Base-by-base conservation (phyloP, 2,329 filamentous ascomycete species). In the Mycosphaerella arachidis region DNA sequence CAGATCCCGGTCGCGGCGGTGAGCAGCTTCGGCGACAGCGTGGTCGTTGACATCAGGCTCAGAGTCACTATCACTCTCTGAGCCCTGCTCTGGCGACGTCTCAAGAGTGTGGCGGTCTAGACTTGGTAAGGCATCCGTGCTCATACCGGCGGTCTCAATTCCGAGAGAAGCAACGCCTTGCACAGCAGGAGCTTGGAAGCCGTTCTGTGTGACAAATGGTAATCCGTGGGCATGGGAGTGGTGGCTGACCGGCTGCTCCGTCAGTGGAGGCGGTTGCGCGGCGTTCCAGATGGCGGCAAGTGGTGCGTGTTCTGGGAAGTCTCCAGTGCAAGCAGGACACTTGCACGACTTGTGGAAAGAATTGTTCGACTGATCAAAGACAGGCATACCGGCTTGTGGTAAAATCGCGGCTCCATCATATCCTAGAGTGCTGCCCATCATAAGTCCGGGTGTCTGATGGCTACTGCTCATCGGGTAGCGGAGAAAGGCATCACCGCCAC, bases 1-100 rank as follows among this genome's bases (percentile, higher is more conserved):
- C n/a, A 61, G 57, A 59, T 73, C 70, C 10, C 67, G 65, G n/a
- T 62, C 55, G 37, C 63, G 63, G 30, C 65, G 66, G 27, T 63
- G 52, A 12, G 48, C 52, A 6, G 65, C 63, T 27, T 63, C 63
- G n/a, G 51, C 53, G 40, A 67, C 35, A 16, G 65, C 61, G 20
- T 57, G 56, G 13, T 63, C 65, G 35, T 56, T 62, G 56, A 56
- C 56, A 43, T 64, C 55, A 29, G 48, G 54, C 16, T 59, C 59
- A 13, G 51, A n/a, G 27, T 37, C 51, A 16, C 56, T 37, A 2
- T 59, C 51, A 40, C 31, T 35, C 16, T 62, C 55, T n/a, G 52
- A 53, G 20, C 51, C 58, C 46, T 58, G 31, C 12, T 52, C 52
- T 27, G 30, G 35, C 7, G 43, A 55, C 8, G 29, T 56, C 4